These are phyloP conservation scores for Vaccinium macrocarpon DNA, from an alignment of 148 eudicot genomes.

Conservation along the genomic window DNA sequence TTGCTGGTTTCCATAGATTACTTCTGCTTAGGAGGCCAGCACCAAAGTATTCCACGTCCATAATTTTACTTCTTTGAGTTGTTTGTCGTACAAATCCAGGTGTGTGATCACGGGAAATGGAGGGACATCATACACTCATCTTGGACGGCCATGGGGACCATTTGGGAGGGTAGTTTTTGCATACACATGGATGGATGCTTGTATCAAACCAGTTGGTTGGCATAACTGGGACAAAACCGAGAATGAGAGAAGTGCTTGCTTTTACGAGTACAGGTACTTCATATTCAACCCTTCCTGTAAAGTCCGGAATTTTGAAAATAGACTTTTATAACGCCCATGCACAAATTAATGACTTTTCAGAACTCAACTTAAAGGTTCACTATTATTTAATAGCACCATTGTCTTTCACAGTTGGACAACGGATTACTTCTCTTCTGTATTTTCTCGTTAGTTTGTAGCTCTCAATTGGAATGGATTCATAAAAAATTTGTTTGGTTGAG, in stretches of 20 bases:
- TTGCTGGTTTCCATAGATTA: neutral
- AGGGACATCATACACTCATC: slow-evolving; percentile 55
- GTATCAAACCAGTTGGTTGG: slow-evolving; percentile 79
- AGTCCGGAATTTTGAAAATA: neutral
- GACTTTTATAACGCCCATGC: neutral
- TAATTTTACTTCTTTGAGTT: neutral
- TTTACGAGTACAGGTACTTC: slow-evolving; percentile 86
- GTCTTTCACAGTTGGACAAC: neutral
- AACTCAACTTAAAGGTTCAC: neutral
- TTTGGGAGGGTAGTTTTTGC: slow-evolving; percentile 93
- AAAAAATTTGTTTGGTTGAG: no score
- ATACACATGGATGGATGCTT: slow-evolving; percentile 87
- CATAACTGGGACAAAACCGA: slow-evolving; percentile 89
- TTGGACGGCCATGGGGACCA: slow-evolving; percentile 99
- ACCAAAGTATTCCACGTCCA: neutral
- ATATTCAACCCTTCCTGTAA: slow-evolving; percentile 1
- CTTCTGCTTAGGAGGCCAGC: neutral
- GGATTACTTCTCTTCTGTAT: neutral
- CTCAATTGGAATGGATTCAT: neutral
- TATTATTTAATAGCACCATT: neutral
- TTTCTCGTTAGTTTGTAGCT: neutral
- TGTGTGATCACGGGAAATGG: slow-evolving; percentile 96
- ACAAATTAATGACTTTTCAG: neutral
- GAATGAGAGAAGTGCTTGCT: slow-evolving; percentile 96
- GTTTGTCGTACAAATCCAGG: slow-evolving; percentile 34